Evolutionary conservation across 2,329 filamentous ascomycete species (phyloP), one percentile per base, ranked within the genome.

Genomic region (Penicillium paneum): DNA sequence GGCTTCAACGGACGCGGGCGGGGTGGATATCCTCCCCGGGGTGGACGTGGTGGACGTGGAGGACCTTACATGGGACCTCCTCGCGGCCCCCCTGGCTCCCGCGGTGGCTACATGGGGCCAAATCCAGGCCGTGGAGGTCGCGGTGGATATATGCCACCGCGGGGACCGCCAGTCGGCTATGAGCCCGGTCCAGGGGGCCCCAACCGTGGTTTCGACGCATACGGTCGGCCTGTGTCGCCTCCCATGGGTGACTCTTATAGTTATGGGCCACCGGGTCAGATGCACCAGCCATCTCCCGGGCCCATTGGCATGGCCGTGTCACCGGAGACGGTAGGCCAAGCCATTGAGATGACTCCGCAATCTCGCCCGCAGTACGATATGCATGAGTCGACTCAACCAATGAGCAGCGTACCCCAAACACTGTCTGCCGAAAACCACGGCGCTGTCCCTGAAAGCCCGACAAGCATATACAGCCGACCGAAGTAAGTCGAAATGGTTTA

Each of bases 291-390:
- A 10, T 71, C 71, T 15, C 69, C 69, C 1, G 66, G 66, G 5
- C 64, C 68, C 2, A 68, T 70, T 54, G 69, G 66, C 41, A 72
- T 72, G 69, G 67, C 68, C 2, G 54, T 70, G 8, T 68, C 68
- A 12, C 70, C 72, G 24, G 73, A 76, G 26, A 64, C 64, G 13
- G 68, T 85, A 12, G 85, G 85, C 10, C 86, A 87, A 66, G 85
- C 88, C 3, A 82, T 91, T 49, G 91, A 94, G 70, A 92, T 95
- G 89, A 87, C 92, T 69, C 85, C 87, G 32, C 78, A 80, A n/a
- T 78, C 78, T n/a, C 80, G 80, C 36, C 80, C 78, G 50, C 50
- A 48, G 17, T 53, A 61, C 24, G 61, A 61, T 15, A 52, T 55
- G 3, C 49, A 60, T 24, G 64, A 65, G 5, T 58, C 60, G 6